phyloP scores from a whole-genome alignment of 2,329 filamentous ascomycete genomes.

The Trichophyton schoenleinii region DNA sequence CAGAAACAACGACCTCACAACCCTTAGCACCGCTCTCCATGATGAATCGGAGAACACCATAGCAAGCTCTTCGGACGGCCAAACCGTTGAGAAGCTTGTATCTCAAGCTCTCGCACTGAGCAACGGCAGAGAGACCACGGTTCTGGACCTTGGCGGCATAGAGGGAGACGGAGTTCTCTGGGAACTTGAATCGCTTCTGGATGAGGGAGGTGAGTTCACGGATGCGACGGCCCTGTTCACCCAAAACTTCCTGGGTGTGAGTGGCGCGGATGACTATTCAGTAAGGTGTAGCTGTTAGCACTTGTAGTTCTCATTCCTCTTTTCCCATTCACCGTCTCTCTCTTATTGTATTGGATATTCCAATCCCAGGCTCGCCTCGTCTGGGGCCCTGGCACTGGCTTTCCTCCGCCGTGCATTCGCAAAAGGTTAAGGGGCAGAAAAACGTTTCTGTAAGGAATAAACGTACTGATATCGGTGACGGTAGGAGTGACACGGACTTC shows the following conservation, averaged over 20 bases:
- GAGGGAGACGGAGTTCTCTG: conserved; percentile 98
- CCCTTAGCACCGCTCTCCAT: conserved; percentile 99
- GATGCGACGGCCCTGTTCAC: conserved; percentile 99
- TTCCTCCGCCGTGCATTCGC: not conserved
- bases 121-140: conserved; percentile 98
- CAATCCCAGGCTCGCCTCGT: too few relatives aligned
- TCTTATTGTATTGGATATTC: too few relatives aligned
- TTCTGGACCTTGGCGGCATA: conserved; percentile 99
- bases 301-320: not conserved
- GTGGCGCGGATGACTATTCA: conserved; percentile 82
- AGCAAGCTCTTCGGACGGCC: conserved; percentile 96
- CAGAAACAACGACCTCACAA: conserved; percentile 98
- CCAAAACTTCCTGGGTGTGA: conserved; percentile 99
- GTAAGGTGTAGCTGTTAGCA: not conserved
- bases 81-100: conserved; percentile 99
- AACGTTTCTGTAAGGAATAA: not conserved
- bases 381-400: too few relatives aligned
- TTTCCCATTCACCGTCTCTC: not conserved
- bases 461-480: conserved; percentile 91
- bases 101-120: conserved; percentile 99
- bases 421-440: not conserved
- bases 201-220: conserved; percentile 99
- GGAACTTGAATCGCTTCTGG: conserved; percentile 99
- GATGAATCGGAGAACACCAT: conserved; percentile 99
- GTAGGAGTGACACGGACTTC: conserved; percentile 99